Percentiles rank a stretch among this genome's conserved stretches.
Evolutionary conservation across 192 early-diverging fungal genomes (phyloP).

Genomic region (Backusella circina): DNA sequence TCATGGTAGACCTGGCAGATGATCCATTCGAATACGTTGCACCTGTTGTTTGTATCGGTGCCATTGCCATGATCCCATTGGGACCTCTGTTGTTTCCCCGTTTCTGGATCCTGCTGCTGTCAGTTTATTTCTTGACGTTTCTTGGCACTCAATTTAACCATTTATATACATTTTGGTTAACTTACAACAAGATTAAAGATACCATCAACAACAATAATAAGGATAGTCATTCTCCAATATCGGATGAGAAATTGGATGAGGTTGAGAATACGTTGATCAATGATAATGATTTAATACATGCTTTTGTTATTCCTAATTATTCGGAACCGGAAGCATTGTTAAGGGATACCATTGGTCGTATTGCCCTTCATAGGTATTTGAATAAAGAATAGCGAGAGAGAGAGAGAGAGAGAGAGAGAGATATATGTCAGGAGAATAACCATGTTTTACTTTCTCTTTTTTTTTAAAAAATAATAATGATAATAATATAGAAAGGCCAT

Average conservation of each 20-base stretch:
- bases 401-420: too few species aligned
- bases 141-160: conserved; percentile 43
- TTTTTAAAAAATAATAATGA: too few species aligned
- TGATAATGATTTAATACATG: background rate
- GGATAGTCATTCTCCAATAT: background rate
- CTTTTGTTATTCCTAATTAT: conserved; percentile 69
- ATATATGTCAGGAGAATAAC: too few species aligned
- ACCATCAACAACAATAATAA: conserved; percentile 29
- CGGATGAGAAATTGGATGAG: background rate
- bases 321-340: conserved; percentile 62
- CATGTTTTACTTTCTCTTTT: too few species aligned
- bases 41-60: conserved; percentile 31
- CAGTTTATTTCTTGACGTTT: conserved; percentile 40
- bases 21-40: conserved; percentile 41
- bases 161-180: conserved; percentile 43
- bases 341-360: conserved; percentile 61
- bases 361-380: conserved; percentile 51
- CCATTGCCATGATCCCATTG: conserved; percentile 31
- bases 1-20: background rate
- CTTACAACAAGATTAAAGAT: conserved; percentile 36
- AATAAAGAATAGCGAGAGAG: conserved; percentile 21
- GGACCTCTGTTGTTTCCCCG: conserved; percentile 42
- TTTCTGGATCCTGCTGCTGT: conserved; percentile 37
- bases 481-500: conserved; percentile 32
- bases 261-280: background rate